Conservation (phyloP, 148 eudicot genomes). For the Amaranthus hypochondriacus region DNA sequence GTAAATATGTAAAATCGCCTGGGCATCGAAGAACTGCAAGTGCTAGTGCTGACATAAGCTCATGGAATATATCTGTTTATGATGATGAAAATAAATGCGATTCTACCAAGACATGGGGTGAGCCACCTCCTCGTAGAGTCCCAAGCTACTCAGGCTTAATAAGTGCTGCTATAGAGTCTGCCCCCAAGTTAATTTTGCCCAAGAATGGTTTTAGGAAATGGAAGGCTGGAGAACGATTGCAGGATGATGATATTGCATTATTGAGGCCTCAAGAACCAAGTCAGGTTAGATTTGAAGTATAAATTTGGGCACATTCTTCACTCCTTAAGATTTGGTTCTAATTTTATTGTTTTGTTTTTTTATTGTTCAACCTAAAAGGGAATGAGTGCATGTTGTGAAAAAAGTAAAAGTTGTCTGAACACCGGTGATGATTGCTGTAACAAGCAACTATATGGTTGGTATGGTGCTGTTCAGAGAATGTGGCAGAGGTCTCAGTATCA, state of each 20-base stretch:
- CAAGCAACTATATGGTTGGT: constrained; percentile 74
- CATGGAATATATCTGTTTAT: constrained; percentile 48
- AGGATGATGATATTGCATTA: constrained; percentile 43
- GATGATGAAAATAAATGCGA: constrained; percentile 37
- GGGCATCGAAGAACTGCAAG: constrained; percentile 78
- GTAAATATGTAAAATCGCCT: constrained; percentile 36
- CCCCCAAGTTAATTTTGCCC: constrained; percentile 46
- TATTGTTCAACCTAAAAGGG: constrained; percentile 32
- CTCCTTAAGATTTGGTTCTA: background rate
- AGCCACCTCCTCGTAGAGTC: constrained; percentile 45
- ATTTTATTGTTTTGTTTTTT: constrained; percentile 3
- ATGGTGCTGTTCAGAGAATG: constrained; percentile 69
- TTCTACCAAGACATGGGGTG: constrained; percentile 32
- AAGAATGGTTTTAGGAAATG: constrained; percentile 67
- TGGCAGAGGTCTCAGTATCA: constrained; percentile 79
- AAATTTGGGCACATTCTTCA: background rate
- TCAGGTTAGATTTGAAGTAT: constrained; percentile 40
- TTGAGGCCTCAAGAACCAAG: constrained; percentile 42
- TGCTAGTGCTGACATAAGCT: constrained; percentile 67
- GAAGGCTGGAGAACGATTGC: constrained; percentile 45
- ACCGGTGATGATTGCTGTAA: constrained; percentile 54
- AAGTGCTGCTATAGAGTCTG: constrained; percentile 51
- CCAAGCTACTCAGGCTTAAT: constrained; percentile 61
- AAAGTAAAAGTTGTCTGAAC: constrained; percentile 62
- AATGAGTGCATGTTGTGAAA: constrained; percentile 39